These are phyloP conservation scores for Crithidia bombi DNA, from an alignment of 208 protist species.

Conservation along the genomic window DNA sequence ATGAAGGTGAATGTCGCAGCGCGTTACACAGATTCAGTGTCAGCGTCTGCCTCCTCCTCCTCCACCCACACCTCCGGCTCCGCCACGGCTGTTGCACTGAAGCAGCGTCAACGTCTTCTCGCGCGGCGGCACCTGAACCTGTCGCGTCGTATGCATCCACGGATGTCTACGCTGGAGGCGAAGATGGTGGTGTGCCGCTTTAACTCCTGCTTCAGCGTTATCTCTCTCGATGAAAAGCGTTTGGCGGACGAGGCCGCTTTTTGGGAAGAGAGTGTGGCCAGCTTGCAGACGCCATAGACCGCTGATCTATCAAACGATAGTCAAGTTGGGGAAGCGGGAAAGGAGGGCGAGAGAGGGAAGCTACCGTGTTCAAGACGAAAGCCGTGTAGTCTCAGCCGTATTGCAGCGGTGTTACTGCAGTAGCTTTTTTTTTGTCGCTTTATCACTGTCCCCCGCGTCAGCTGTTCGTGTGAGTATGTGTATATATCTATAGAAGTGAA, in stretches of 20 bases:
- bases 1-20: neutral
- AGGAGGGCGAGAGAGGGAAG: too few species aligned
- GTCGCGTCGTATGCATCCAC: slow-evolving; percentile 7
- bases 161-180: slow-evolving; percentile 23
- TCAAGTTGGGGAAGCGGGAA: too few species aligned
- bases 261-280: slow-evolving; percentile 5
- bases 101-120: slow-evolving; percentile 13
- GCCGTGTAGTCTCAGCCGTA: too few species aligned
- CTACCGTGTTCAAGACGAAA: too few species aligned
- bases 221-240: slow-evolving; percentile 1
- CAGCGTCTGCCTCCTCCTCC: neutral
- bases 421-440: too few species aligned
- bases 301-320: too few species aligned
- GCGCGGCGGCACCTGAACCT: slow-evolving; percentile 12
- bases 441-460: too few species aligned
- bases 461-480: too few species aligned
- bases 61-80: neutral
- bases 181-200: slow-evolving; percentile 17
- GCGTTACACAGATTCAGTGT: neutral
- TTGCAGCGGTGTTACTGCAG: too few species aligned
- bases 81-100: neutral
- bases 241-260: slow-evolving; percentile 17
- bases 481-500: too few species aligned
- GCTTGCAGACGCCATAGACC: neutral
- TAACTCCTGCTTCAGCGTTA: neutral